Conservation (phyloP, 1,139 yeast species). For the Hansenula lynferdii region DNA sequence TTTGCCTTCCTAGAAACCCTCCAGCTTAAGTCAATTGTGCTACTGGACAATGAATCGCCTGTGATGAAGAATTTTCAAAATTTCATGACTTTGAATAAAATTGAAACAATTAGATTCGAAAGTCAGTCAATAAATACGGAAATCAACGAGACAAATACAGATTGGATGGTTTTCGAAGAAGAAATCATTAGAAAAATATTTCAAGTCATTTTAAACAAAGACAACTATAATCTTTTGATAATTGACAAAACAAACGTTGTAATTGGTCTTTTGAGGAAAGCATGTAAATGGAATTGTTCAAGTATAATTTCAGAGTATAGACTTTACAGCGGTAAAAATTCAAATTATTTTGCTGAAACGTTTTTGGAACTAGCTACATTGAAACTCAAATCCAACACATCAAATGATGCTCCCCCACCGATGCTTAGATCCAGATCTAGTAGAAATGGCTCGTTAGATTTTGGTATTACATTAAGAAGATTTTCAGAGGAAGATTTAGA, state of each 20-base stretch:
- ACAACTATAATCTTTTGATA: slow-evolving; percentile 64
- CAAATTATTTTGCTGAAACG: slow-evolving; percentile 77
- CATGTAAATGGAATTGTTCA: slow-evolving; percentile 87
- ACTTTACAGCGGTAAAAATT: slow-evolving; percentile 65
- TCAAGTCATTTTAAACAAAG: slow-evolving; percentile 54
- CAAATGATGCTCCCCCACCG: background rate
- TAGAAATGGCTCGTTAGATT: background rate
- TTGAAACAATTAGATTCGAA: slow-evolving; percentile 20
- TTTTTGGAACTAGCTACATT: slow-evolving; percentile 69
- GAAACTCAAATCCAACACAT: slow-evolving; percentile 31
- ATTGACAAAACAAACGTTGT: slow-evolving; percentile 80
- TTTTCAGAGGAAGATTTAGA: slow-evolving; percentile 10
- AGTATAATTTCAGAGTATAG: slow-evolving; percentile 83
- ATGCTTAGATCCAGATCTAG: background rate
- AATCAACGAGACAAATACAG: slow-evolving; percentile 31
- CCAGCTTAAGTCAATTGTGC: slow-evolving; percentile 48
- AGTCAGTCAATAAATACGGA: slow-evolving; percentile 27
- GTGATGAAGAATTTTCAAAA: slow-evolving; percentile 22
- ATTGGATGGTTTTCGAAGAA: slow-evolving; percentile 67
- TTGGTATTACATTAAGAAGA: background rate
- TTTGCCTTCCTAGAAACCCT: slow-evolving; percentile 65
- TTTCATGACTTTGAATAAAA: slow-evolving; percentile 20
- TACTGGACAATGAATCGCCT: slow-evolving; percentile 62
- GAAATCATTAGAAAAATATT: slow-evolving; percentile 52
- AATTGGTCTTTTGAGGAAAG: slow-evolving; percentile 72